Evolutionary conservation across 208 protist genomes (phyloP).

Genomic region (Crithidia thermophila): DNA sequence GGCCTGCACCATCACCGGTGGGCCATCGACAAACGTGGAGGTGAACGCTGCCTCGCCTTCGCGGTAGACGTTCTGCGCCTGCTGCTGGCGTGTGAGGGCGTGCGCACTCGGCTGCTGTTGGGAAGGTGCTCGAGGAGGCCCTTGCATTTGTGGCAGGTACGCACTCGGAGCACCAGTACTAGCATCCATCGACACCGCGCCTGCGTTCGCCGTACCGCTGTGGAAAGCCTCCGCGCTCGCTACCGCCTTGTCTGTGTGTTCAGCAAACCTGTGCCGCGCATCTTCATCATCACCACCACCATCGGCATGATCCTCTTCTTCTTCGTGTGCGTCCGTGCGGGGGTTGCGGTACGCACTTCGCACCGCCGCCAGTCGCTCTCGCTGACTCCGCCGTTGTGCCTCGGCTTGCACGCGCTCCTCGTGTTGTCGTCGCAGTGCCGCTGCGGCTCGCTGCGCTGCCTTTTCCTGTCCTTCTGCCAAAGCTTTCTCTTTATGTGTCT

Average conservation of each 20-base stretch:
- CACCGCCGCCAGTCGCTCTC: conserved; percentile 17
- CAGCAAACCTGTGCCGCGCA: too few species aligned
- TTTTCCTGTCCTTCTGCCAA: conserved; percentile 18
- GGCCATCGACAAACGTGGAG: conserved; percentile 34
- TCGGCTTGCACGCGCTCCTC: conserved; percentile 6
- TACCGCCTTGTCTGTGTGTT: neutral
- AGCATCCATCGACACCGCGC: too few species aligned
- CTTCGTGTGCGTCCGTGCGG: neutral
- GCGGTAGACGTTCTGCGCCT: conserved; percentile 23
- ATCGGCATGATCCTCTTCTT: neutral
- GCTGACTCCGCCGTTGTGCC: conserved; percentile 8
- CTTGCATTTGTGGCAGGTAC: neutral
- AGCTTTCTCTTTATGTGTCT: neutral
- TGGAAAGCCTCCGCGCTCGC: neutral
- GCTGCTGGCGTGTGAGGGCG: conserved; percentile 28
- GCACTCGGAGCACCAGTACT: too few species aligned
- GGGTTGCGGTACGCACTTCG: conserved; percentile 14
- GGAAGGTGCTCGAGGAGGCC: neutral
- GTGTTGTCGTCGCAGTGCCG: conserved; percentile 20
- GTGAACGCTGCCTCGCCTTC: conserved; percentile 36
- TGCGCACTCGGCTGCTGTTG: conserved; percentile 4
- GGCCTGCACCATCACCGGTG: conserved; percentile 26
- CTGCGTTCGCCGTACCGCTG: too few species aligned
- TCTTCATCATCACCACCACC: too few species aligned
- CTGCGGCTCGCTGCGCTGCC: conserved; percentile 40